phyloP scores from a whole-genome alignment of 305 asterid genomes.

The Fraxinus nigra region DNA sequence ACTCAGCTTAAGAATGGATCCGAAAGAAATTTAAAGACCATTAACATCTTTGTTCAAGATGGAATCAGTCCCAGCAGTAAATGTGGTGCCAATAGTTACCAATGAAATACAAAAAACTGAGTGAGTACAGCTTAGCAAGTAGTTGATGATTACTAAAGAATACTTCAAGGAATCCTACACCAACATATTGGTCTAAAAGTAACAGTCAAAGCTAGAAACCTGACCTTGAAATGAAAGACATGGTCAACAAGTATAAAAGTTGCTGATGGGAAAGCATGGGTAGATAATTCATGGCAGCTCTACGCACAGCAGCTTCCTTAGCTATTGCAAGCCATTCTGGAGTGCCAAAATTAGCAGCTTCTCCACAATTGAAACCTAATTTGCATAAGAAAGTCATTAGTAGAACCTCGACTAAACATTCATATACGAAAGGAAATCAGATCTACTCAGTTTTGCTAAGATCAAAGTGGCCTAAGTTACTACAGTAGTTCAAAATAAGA shows the following conservation, averaged over 20 bases:
- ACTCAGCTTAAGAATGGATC: background rate
- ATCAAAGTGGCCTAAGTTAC: background rate
- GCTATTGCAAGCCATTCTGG: constrained; percentile 94
- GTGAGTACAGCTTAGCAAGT: background rate
- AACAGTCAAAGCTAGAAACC: constrained; percentile 26
- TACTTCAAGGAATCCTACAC: background rate
- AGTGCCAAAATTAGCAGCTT: constrained; percentile 98
- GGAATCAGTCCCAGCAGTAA: constrained; percentile 13
- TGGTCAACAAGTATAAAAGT: constrained; percentile 80
- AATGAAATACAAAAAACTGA: constrained; percentile 3
- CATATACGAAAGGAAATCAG: background rate
- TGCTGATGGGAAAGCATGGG: constrained; percentile 99
- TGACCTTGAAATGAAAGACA: constrained; percentile 93
- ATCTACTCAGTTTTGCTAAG: background rate
- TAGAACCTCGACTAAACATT: constrained; percentile 3
- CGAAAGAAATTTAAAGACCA: background rate
- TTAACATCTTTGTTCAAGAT: background rate
- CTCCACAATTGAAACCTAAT: constrained; percentile 95
- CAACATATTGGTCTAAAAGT: background rate
- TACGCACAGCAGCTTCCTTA: constrained; percentile 94
- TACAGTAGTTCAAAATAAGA: constrained; percentile 14
- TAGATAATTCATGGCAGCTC: constrained; percentile 97
- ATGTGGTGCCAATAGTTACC: background rate
- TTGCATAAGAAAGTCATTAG: background rate
- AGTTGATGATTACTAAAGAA: background rate